phyloP scores from a whole-genome alignment of 352 stramenopile species.

The Phytopythium cucurbitacearum region DNA sequence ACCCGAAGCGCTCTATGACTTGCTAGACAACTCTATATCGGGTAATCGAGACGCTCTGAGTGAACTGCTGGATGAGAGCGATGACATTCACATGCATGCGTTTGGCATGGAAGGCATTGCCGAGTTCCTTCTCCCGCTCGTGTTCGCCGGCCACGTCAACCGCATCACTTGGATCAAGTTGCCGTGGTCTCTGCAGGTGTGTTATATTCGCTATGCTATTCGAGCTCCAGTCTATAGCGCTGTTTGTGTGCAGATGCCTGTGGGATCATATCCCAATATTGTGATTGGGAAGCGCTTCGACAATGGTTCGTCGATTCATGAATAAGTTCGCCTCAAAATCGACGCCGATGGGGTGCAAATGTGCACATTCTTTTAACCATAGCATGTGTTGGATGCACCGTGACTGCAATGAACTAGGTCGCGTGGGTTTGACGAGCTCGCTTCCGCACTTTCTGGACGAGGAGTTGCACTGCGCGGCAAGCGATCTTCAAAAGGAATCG shows the following conservation, averaged over 20 bases:
- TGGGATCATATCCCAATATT: constrained; percentile 26
- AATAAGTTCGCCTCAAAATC: too few species aligned
- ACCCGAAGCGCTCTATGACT: constrained; percentile 68
- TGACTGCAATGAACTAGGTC: constrained; percentile 7
- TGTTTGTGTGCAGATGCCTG: constrained; percentile 25
- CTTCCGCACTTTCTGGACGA: constrained; percentile 75
- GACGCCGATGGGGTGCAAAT: too few species aligned
- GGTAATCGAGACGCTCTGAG: constrained; percentile 7
- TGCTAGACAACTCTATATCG: constrained; percentile 51
- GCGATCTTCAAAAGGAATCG: constrained; percentile 26
- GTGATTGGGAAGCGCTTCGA: constrained; percentile 30
- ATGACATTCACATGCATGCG: background rate
- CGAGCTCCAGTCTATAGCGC: background rate
- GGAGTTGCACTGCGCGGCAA: constrained; percentile 36
- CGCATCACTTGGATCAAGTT: constrained; percentile 80
- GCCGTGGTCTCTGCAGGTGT: constrained; percentile 74
- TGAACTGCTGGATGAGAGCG: too few species aligned
- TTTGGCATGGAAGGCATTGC: constrained; percentile 48
- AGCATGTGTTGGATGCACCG: background rate
- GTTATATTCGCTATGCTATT: background rate
- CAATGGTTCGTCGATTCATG: constrained; percentile 14
- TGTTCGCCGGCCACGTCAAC: constrained; percentile 74
- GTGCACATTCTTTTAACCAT: too few species aligned
- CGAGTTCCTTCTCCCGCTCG: constrained; percentile 79
- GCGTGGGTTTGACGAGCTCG: constrained; percentile 51